A percentile compares a stretch with the other conserved stretches of the same genome.
phyloP scores from a whole-genome alignment of 2,329 filamentous ascomycete genomes.

The Colletotrichum echinochloae region DNA sequence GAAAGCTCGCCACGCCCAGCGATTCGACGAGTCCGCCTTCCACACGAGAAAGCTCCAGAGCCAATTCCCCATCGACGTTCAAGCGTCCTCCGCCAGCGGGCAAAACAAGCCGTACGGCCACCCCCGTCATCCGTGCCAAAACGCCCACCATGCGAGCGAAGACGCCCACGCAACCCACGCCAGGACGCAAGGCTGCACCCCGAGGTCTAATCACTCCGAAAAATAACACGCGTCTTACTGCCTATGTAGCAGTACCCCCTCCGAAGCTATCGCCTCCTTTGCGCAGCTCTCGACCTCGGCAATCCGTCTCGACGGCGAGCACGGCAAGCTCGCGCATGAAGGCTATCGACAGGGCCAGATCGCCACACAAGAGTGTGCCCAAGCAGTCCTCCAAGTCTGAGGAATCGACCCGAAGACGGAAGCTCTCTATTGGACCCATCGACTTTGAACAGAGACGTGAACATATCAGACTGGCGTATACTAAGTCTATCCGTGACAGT shows the following conservation, averaged over 20 bases:
- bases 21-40: slow-evolving; percentile 52
- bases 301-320: slow-evolving; percentile 80
- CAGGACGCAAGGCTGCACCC: slow-evolving; percentile 55
- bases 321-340: slow-evolving; percentile 78
- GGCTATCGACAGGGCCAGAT: slow-evolving; percentile 68
- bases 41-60: slow-evolving; percentile 57
- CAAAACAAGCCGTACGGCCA: slow-evolving; percentile 53
- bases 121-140: slow-evolving; percentile 57
- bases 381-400: slow-evolving; percentile 50
- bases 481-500: slow-evolving; percentile 81
- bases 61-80: slow-evolving; percentile 65
- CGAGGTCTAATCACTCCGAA: slow-evolving; percentile 59
- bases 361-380: slow-evolving; percentile 53
- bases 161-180: slow-evolving; percentile 54
- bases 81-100: slow-evolving; percentile 58
- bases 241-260: slow-evolving; percentile 77
- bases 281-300: slow-evolving; percentile 83
- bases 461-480: slow-evolving; percentile 87
- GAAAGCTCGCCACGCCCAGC: slow-evolving; percentile 49
- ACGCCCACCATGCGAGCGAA: slow-evolving; percentile 58
- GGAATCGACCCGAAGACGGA: slow-evolving; percentile 59
- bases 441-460: slow-evolving; percentile 87
- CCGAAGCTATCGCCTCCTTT: slow-evolving; percentile 83
- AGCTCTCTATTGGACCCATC: slow-evolving; percentile 77
- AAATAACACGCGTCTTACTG: slow-evolving; percentile 73